Conservation (phyloP, 2,329 filamentous ascomycete species). For the Cercospora sesami region DNA sequence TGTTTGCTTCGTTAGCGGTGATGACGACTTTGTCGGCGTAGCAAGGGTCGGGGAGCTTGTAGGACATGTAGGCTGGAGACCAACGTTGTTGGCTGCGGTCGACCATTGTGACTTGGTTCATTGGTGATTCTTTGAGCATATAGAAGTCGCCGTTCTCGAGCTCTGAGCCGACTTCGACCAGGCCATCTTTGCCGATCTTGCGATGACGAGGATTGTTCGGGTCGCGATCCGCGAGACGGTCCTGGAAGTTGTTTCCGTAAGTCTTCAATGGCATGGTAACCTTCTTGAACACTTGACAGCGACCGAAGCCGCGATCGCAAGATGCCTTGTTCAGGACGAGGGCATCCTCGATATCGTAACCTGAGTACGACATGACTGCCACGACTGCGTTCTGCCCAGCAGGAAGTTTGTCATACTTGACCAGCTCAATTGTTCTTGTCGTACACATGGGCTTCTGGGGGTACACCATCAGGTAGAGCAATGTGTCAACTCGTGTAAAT, state of each 20-base stretch:
- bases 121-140: conserved; percentile 83
- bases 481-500: conserved; percentile 92
- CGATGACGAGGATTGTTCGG: conserved; percentile 56
- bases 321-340: conserved; percentile 96
- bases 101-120: conserved; percentile 65
- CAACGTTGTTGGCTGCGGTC: conserved; percentile 32
- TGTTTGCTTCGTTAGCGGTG: conserved; percentile 83
- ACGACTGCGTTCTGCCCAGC: conserved; percentile 97
- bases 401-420: conserved; percentile 95
- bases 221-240: conserved; percentile 62
- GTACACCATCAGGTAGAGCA: conserved; percentile 95
- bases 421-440: conserved; percentile 91
- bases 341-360: conserved; percentile 99
- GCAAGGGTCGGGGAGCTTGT: conserved; percentile 60
- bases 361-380: conserved; percentile 98
- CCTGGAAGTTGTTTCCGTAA: conserved; percentile 76
- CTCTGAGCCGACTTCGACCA: conserved; percentile 81
- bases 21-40: conserved; percentile 98
- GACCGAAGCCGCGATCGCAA: conserved; percentile 89
- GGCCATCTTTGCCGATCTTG: conserved; percentile 79
- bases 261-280: conserved; percentile 82
- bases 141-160: conserved; percentile 79
- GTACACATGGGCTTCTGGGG: conserved; percentile 97
- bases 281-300: conserved; percentile 98
- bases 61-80: conserved; percentile 56